Base-by-base conservation (phyloP, 345 rosid species). In the Ceriops zippeliana region DNA sequence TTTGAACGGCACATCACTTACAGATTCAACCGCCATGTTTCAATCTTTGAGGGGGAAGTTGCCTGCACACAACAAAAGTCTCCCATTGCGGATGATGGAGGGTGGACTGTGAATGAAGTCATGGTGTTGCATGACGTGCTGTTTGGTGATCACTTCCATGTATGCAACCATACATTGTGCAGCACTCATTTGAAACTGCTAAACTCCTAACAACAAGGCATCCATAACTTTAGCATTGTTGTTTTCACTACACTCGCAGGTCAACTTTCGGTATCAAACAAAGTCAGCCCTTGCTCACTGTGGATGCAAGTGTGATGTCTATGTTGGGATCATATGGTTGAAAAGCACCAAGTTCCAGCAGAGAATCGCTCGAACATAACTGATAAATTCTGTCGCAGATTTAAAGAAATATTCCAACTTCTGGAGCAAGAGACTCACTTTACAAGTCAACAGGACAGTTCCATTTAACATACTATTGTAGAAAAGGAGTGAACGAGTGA, bases 1-100 rank as follows among this genome's bases (percentile, higher is more conserved):
- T 80, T 37, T 6, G 89, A 88, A 80, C 76, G 97, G 47, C 82
- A 61, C 0, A 54, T 89, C 52, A 75, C 90, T 9, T 90, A n/a
- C n/a, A n/a, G n/a, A n/a, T n/a, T 86, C 83, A 86, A 73, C 30
- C 87, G 76, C 61, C 72, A 82, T 30, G 84, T 93, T 20, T 93
- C 97, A 27, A 86, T 83, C 59, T 89, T 91, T 53, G 97, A 89
- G 78, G 97, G 91, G 52, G 91, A 89, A 77, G 98, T 89, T 52
- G 78, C 82, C 27, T 76, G 86, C 77, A 74, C 79, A 13, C 98
- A 91, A 67, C 90, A 80, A 78, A 89, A 85, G 75, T 73, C 70
- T 64, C 70, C 78, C 13, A 77, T 75, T 26, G 73, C 69, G 16
- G 73, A 81, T 63, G 86, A 73, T 47, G 73, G 74, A 60, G 97